Percentiles rank a stretch among this genome's conserved stretches.
Conservation (phyloP, 805 yeast genomes). For the Kodamaea leandrae region DNA sequence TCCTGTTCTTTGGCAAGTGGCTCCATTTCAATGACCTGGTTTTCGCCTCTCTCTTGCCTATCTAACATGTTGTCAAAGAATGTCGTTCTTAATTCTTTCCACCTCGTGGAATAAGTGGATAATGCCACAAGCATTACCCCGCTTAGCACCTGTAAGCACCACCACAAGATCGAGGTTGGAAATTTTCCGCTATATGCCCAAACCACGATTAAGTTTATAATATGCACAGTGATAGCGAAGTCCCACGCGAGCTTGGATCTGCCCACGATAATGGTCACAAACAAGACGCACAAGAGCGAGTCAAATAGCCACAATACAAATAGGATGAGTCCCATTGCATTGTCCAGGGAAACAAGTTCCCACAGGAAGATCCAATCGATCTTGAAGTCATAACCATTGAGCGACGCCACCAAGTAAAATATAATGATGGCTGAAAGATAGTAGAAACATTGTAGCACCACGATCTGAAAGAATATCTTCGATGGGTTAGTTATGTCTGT, state of each 20-base stretch:
- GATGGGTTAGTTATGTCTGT: slow-evolving; percentile 34
- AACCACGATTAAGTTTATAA: slow-evolving; percentile 68
- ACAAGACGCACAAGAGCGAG: slow-evolving; percentile 76
- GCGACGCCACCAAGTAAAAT: slow-evolving; percentile 60
- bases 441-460: slow-evolving; percentile 74
- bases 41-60: slow-evolving; percentile 45
- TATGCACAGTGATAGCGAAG: slow-evolving; percentile 90
- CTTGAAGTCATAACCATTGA: slow-evolving; percentile 69
- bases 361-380: slow-evolving; percentile 78
- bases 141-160: slow-evolving; percentile 72
- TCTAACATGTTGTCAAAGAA: slow-evolving; percentile 84
- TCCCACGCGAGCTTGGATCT: slow-evolving; percentile 94
- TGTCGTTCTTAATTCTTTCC: slow-evolving; percentile 87
- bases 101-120: slow-evolving; percentile 87
- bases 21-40: slow-evolving; percentile 20
- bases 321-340: slow-evolving; percentile 76
- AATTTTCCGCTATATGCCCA: slow-evolving; percentile 63
- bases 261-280: slow-evolving; percentile 85
- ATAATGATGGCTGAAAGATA: slow-evolving; percentile 68
- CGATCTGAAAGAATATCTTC: slow-evolving; percentile 59
- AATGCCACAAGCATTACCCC: slow-evolving; percentile 67
- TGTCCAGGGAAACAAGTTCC: slow-evolving; percentile 68
- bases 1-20: slow-evolving; percentile 10
- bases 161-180: slow-evolving; percentile 78
- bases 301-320: slow-evolving; percentile 79